Percentiles rank a stretch among this genome's conserved stretches.
phyloP scores from a whole-genome alignment of 306 rosid species.

The Lathyrus sativus region DNA sequence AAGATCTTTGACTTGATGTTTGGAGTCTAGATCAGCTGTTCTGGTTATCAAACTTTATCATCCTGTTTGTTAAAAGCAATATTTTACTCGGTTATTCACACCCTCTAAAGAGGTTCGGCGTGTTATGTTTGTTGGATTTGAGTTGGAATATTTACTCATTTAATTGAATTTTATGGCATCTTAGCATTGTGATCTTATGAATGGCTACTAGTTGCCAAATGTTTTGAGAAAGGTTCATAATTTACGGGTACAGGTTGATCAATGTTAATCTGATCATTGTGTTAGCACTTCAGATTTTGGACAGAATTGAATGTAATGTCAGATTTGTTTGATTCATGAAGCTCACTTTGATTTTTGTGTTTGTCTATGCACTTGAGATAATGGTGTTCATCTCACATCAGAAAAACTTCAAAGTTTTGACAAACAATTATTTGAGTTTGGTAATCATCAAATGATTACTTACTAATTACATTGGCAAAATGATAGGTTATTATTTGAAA shows the following conservation, averaged over 20 bases:
- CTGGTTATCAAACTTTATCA: conserved; percentile 26
- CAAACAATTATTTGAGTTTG: not conserved
- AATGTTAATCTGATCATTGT: conserved; percentile 26
- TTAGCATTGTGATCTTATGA: conserved; percentile 12
- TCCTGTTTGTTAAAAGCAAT: conserved; percentile 39
- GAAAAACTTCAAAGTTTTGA: too few species aligned
- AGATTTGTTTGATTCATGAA: not conserved
- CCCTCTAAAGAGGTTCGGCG: conserved; percentile 25
- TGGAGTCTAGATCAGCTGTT: conserved; percentile 66
- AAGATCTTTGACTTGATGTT: conserved; percentile 95
- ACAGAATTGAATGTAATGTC: not conserved
- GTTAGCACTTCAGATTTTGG: conserved; percentile 6
- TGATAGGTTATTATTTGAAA: not conserved
- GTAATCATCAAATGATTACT: not conserved
- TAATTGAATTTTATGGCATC: conserved; percentile 35
- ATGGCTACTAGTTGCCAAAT: conserved; percentile 23
- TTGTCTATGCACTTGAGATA: conserved; percentile 4
- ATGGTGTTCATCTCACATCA: not conserved
- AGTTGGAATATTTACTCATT: conserved; percentile 27
- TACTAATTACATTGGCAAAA: not conserved
- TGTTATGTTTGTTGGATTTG: conserved; percentile 31
- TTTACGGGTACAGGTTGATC: not conserved
- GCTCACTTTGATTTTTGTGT: not conserved
- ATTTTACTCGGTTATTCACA: conserved; percentile 33
- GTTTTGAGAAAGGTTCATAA: conserved; percentile 24